phyloP scores from a whole-genome alignment of 805 yeast species.

The Starmera dryadoides region DNA sequence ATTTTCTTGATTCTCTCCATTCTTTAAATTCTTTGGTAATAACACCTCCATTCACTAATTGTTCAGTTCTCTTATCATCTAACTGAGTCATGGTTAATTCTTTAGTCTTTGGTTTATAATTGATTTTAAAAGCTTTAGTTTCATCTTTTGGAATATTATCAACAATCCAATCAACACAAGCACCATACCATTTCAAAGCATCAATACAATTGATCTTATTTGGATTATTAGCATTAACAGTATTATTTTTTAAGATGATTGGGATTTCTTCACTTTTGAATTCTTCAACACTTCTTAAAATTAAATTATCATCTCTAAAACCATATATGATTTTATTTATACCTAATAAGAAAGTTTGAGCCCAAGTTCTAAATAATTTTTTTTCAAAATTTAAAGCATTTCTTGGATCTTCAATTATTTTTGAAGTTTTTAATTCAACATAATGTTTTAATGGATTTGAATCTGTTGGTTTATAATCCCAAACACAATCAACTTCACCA shows the following conservation, averaged over 20 bases:
- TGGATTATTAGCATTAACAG: conserved; percentile 30
- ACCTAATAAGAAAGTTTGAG: conserved; percentile 87
- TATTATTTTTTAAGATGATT: conserved; percentile 46
- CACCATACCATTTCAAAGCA: conserved; percentile 81
- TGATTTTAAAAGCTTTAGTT: conserved; percentile 42
- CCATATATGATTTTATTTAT: conserved; percentile 79
- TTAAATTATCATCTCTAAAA: conserved; percentile 66
- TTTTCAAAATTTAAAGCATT: conserved; percentile 64
- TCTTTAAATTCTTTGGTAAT: neutral
- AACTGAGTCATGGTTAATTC: conserved; percentile 47
- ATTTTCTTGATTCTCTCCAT: neutral
- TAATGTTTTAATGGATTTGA: conserved; percentile 52
- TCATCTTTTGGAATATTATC: conserved; percentile 48
- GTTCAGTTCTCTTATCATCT: neutral
- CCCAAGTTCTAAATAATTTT: conserved; percentile 81
- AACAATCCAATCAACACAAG: conserved; percentile 71
- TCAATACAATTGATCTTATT: conserved; percentile 63
- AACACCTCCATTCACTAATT: neutral
- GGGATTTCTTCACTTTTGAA: conserved; percentile 78
- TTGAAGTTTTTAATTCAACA: conserved; percentile 75
- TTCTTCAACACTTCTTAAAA: conserved; percentile 65
- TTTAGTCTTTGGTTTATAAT: conserved; percentile 49
- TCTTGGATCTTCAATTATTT: conserved; percentile 44
- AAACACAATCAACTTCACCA: conserved; percentile 90
- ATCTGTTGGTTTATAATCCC: conserved; percentile 64